phyloP scores from a whole-genome alignment of 2,329 filamentous ascomycete genomes.

The Alternaria viburni region DNA sequence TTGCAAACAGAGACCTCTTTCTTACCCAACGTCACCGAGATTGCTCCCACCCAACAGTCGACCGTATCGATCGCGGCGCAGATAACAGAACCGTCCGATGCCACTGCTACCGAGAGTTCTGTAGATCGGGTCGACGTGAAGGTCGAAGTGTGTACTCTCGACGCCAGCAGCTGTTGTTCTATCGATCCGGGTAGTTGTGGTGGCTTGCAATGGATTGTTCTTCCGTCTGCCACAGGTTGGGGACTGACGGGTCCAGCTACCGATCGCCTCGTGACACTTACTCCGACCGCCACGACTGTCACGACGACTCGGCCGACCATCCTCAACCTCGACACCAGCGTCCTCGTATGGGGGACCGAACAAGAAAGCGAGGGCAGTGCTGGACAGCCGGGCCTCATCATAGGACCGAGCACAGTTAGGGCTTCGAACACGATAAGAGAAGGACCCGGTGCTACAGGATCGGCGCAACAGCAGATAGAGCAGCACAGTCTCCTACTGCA shows the following conservation, averaged over 20 bases:
- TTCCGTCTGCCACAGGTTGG: constrained; percentile 22
- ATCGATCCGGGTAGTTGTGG: not conserved
- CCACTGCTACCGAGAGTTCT: not conserved
- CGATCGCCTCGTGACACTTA: not conserved
- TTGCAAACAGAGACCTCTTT: constrained; percentile 1
- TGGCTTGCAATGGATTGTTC: not conserved
- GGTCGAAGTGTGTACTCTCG: not conserved
- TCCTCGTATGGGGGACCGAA: not conserved
- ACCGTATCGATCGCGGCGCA: not conserved
- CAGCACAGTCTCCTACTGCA: constrained; percentile 20
- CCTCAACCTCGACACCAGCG: constrained; percentile 21
- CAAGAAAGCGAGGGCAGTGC: not conserved
- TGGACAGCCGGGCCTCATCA: not conserved
- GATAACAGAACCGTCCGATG: not conserved
- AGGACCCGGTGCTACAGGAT: not conserved
- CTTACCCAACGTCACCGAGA: constrained; percentile 5
- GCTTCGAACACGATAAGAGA: not conserved
- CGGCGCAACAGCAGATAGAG: constrained; percentile 5
- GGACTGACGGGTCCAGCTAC: constrained; percentile 5
- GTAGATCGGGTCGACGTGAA: not conserved
- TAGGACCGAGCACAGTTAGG: not conserved
- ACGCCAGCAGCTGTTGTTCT: not conserved
- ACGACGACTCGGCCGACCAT: constrained; percentile 25
- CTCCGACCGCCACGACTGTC: constrained; percentile 12
- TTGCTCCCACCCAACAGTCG: not conserved